Conservation (phyloP, 2,329 filamentous ascomycete species). For the Aspergillus eucalypticola region DNA sequence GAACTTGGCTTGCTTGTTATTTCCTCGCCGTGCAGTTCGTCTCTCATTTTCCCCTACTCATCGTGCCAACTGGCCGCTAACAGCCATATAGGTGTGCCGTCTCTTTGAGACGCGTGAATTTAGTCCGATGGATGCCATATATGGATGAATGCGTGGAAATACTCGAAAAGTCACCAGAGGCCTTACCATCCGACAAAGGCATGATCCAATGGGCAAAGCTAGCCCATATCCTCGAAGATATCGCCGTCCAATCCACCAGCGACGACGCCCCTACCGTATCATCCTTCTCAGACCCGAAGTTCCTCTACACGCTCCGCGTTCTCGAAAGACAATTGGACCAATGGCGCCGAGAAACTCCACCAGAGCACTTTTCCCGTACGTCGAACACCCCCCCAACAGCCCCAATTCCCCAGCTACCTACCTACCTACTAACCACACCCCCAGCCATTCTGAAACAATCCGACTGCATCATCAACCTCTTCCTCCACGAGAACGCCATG, state of each 20-base stretch:
- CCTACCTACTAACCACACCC: conserved; percentile 10
- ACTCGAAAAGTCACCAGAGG: conserved; percentile 57
- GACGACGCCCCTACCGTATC: conserved; percentile 61
- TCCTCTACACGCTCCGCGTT: conserved; percentile 63
- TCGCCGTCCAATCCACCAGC: conserved; percentile 65
- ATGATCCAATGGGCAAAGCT: conserved; percentile 61
- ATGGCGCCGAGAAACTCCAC: conserved; percentile 58
- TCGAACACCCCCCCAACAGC: too few species aligned
- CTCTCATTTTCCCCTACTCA: too few species aligned
- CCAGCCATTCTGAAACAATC: conserved; percentile 63
- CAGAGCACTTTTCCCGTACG: conserved; percentile 59
- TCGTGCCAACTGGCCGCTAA: background rate
- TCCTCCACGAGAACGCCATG: conserved; percentile 74
- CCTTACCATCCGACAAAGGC: conserved; percentile 57
- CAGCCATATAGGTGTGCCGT: conserved; percentile 55
- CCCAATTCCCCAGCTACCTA: background rate
- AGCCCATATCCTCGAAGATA: conserved; percentile 66
- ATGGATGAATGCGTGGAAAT: conserved; percentile 64
- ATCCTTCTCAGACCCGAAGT: conserved; percentile 62
- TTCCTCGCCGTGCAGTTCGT: conserved; percentile 59
- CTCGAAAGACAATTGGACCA: conserved; percentile 66
- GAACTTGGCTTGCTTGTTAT: conserved; percentile 64
- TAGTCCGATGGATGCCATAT: conserved; percentile 63
- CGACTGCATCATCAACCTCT: conserved; percentile 67
- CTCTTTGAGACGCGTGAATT: conserved; percentile 59